Conservation (phyloP, 2,329 filamentous ascomycete genomes). For the Graphium sp. region DNA sequence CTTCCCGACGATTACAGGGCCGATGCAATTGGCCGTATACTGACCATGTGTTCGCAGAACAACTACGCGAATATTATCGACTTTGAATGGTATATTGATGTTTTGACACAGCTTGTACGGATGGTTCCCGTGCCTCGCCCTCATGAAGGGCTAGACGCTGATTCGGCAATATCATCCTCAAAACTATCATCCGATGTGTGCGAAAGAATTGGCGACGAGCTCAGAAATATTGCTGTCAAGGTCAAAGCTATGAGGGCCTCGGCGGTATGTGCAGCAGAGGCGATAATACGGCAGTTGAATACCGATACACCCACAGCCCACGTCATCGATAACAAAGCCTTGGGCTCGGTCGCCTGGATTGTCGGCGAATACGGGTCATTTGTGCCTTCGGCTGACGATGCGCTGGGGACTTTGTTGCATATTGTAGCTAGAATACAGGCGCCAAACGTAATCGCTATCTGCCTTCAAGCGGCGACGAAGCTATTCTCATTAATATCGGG, state of each 20-base stretch:
- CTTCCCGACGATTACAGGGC: slow-evolving; percentile 75
- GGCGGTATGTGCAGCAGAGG: slow-evolving; percentile 69
- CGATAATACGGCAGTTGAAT: slow-evolving; percentile 46
- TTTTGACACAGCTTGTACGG: slow-evolving; percentile 71
- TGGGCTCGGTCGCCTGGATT: slow-evolving; percentile 69
- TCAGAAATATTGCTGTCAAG: slow-evolving; percentile 82
- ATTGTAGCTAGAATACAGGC: slow-evolving; percentile 37
- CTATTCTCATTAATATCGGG: slow-evolving; percentile 60
- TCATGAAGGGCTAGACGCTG: slow-evolving; percentile 10
- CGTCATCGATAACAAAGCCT: slow-evolving; percentile 42
- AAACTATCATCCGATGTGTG: slow-evolving; percentile 32
- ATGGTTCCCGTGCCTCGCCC: slow-evolving; percentile 37
- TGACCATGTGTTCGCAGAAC: slow-evolving; percentile 78
- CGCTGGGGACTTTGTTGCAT: slow-evolving; percentile 60
- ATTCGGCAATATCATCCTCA: slow-evolving; percentile 11
- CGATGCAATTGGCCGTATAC: slow-evolving; percentile 66
- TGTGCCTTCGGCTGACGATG: slow-evolving; percentile 52
- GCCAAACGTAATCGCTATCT: slow-evolving; percentile 56
- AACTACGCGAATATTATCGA: slow-evolving; percentile 77
- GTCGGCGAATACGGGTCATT: slow-evolving; percentile 74
- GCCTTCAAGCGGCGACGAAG: slow-evolving; percentile 74
- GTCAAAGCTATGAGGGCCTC: slow-evolving; percentile 69
- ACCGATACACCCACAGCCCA: slow-evolving; percentile 35
- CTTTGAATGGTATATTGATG: slow-evolving; percentile 95
- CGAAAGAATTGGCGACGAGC: slow-evolving; percentile 62